Evolutionary conservation across 2,329 filamentous ascomycete species (phyloP).

Genomic region (Pestalotiopsis sp.): DNA sequence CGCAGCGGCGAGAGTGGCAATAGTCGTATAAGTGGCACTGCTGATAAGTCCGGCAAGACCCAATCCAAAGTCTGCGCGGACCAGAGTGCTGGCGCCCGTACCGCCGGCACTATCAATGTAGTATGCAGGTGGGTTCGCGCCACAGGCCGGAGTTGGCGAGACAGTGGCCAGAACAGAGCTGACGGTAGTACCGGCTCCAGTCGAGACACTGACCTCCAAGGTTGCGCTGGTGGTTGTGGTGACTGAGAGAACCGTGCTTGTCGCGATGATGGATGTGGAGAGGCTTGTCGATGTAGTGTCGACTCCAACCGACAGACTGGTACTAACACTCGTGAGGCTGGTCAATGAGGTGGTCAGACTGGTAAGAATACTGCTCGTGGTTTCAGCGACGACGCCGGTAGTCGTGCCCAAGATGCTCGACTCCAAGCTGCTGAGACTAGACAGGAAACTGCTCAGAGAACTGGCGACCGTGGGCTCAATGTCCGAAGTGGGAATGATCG

Average conservation of each 20-base stretch:
- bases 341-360: background rate
- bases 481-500: background rate
- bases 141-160: background rate
- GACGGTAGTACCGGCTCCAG: background rate
- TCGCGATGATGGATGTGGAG: background rate
- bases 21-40: background rate
- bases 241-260: background rate
- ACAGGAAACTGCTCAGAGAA: background rate
- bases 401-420: background rate
- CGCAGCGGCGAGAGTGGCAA: background rate
- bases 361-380: background rate
- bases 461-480: background rate
- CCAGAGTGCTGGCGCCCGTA: background rate
- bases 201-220: background rate
- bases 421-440: background rate
- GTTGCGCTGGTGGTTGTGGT: background rate
- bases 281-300: background rate
- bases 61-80: background rate
- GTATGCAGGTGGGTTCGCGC: background rate
- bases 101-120: background rate
- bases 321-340: background rate
- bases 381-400: background rate
- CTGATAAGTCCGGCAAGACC: background rate
- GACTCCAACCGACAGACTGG: background rate
- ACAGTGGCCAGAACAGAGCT: background rate